Evolutionary conservation across 805 yeast genomes (phyloP).

Genomic region (Jamesozyma spencerorum): DNA sequence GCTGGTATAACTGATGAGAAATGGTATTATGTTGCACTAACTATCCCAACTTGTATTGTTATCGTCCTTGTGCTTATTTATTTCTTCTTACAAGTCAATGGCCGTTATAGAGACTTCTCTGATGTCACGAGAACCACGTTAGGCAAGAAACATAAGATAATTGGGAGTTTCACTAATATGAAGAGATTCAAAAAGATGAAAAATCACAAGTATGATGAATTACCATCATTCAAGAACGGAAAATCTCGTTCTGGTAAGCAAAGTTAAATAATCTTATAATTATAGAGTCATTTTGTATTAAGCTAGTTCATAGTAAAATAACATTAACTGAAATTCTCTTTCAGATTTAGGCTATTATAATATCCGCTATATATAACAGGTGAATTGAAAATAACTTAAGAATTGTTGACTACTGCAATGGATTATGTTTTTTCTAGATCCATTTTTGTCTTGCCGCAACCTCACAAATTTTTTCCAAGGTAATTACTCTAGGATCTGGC

Average conservation of each 20-base stretch:
- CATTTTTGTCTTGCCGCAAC: slow-evolving; percentile 32
- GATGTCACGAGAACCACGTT: slow-evolving; percentile 32
- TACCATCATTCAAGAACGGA: slow-evolving; percentile 31
- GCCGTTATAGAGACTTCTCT: slow-evolving; percentile 45
- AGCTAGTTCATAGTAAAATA: too few species aligned
- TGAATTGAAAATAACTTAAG: too few species aligned
- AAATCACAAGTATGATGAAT: slow-evolving; percentile 34
- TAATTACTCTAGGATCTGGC: slow-evolving; percentile 30
- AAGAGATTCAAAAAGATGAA: slow-evolving; percentile 25
- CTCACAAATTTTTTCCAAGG: slow-evolving; percentile 30
- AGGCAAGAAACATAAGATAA: slow-evolving; percentile 31
- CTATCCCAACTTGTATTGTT: slow-evolving; percentile 59
- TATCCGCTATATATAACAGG: too few species aligned
- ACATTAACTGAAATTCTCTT: too few species aligned
- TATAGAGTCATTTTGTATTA: neutral
- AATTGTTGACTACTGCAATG: neutral
- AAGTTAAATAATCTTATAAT: slow-evolving; percentile 7
- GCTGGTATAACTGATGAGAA: slow-evolving; percentile 39
- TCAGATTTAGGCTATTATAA: too few species aligned
- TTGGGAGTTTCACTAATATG: slow-evolving; percentile 33
- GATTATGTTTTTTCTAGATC: slow-evolving; percentile 17
- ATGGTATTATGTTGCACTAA: slow-evolving; percentile 53
- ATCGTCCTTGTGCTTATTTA: slow-evolving; percentile 56
- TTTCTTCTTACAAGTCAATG: slow-evolving; percentile 49
- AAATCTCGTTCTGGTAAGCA: slow-evolving; percentile 21